Conservation (phyloP, 129 eudicot species). For the Rutidosis leptorrhynchoides region DNA sequence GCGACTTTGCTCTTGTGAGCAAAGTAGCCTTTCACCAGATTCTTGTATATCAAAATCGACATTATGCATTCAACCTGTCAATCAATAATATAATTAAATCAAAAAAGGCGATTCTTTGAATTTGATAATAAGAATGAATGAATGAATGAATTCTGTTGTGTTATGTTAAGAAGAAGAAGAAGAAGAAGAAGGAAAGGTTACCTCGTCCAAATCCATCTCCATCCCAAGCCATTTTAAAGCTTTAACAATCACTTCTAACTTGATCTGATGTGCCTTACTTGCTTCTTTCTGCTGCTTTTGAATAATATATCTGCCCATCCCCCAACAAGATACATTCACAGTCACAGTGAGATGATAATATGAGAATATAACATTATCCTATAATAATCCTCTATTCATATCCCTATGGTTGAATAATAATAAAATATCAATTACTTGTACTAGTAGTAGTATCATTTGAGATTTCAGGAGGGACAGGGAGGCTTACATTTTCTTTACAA, state of each 20-base stretch:
- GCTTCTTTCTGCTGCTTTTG: constrained; percentile 89
- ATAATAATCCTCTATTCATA: not conserved
- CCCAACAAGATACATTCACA: no score
- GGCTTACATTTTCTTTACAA: constrained; percentile 81
- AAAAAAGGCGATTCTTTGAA: no score
- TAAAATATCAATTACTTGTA: no score
- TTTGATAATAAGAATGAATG: no score
- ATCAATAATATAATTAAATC: no score
- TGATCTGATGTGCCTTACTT: constrained; percentile 85
- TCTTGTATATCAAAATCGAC: constrained; percentile 82
- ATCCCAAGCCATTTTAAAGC: constrained; percentile 93
- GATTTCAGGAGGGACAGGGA: no score
- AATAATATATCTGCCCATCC: constrained; percentile 63
- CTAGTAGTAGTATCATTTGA: not conserved
- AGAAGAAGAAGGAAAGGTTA: no score
- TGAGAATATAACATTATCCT: not conserved
- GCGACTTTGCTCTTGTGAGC: constrained; percentile 97
- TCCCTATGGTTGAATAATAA: not conserved
- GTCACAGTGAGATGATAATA: not conserved
- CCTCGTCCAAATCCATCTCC: constrained; percentile 98
- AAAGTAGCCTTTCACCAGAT: constrained; percentile 88
- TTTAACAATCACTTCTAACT: constrained; percentile 83
- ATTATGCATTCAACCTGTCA: constrained; percentile 92
- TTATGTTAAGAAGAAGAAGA: no score
- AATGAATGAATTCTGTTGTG: no score